A percentile compares a stretch with the other conserved stretches of the same genome.
phyloP scores from a whole-genome alignment of 139 green algal species.

The Edaphochlamys debaryana region DNA sequence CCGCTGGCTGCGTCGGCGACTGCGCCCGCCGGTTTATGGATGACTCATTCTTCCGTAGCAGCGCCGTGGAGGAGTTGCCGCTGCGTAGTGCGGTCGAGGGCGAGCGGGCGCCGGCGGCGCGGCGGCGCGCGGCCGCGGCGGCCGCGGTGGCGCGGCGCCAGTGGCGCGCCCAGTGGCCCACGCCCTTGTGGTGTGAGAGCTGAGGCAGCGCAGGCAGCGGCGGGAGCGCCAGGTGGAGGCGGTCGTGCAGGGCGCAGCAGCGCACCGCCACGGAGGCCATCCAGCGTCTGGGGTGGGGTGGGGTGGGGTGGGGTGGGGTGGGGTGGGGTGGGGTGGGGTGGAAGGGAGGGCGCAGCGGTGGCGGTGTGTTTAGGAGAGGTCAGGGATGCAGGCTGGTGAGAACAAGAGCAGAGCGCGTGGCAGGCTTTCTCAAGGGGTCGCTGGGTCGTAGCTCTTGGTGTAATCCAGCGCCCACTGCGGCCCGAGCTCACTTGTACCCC shows the following conservation, averaged over 20 bases:
- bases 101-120: too few relatives aligned
- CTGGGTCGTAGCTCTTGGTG: too few relatives aligned
- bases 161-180: neutral
- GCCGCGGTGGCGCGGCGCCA: conserved; percentile 28
- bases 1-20: too few relatives aligned
- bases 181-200: neutral
- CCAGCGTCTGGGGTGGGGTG: neutral
- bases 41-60: neutral
- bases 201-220: neutral
- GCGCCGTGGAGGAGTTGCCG: too few relatives aligned
- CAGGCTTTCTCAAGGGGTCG: too few relatives aligned
- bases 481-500: conserved; percentile 39
- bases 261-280: conserved; percentile 6
- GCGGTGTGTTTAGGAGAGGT: too few relatives aligned
- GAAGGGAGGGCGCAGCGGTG: too few relatives aligned
- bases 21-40: neutral
- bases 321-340: neutral
- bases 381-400: too few relatives aligned
- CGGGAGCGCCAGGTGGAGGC: conserved; percentile 29
- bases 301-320: neutral
- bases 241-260: conserved; percentile 39
- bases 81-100: too few relatives aligned
- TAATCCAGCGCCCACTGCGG: too few relatives aligned
- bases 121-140: neutral
- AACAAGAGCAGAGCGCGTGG: too few relatives aligned